Percentiles rank a stretch among this genome's conserved stretches.
Evolutionary conservation across 2,329 filamentous ascomycete species (phyloP).

Genomic region (Xenoacremonium recifei): DNA sequence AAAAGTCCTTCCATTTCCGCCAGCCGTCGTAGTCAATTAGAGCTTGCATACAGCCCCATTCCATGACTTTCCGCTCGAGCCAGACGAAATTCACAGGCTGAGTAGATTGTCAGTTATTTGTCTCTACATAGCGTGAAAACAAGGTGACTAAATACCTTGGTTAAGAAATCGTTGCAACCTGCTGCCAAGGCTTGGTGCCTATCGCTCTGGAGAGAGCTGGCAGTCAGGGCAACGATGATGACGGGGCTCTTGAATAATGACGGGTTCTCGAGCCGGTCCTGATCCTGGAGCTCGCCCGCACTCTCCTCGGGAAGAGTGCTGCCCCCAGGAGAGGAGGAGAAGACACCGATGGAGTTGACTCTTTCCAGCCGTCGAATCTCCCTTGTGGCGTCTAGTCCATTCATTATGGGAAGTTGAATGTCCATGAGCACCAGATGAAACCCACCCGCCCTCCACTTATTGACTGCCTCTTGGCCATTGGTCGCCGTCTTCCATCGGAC

Average conservation of each 20-base stretch:
- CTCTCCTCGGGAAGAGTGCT: constrained; percentile 50
- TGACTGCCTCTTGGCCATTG: constrained; percentile 90
- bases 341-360: constrained; percentile 90
- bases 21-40: constrained; percentile 98
- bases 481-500: constrained; percentile 97
- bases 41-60: constrained; percentile 99
- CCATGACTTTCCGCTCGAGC: constrained; percentile 96
- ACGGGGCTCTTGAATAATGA: constrained; percentile 91
- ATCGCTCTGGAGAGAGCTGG: constrained; percentile 91
- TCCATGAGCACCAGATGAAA: constrained; percentile 98
- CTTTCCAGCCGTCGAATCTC: constrained; percentile 89
- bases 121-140: not conserved
- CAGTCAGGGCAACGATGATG: constrained; percentile 95
- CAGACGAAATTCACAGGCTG: constrained; percentile 97
- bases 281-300: constrained; percentile 50
- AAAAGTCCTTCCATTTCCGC: constrained; percentile 93
- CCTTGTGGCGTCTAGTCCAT: constrained; percentile 87
- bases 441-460: constrained; percentile 87
- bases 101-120: constrained; percentile 10
- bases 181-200: constrained; percentile 91
- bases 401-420: constrained; percentile 96
- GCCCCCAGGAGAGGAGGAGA: constrained; percentile 66
- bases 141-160: constrained; percentile 71
- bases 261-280: constrained; percentile 67
- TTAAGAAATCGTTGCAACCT: constrained; percentile 97